Evolutionary conservation across 2,329 filamentous ascomycete genomes (phyloP), one percentile per base, ranked within the genome.

Genomic region (Fonsecaea pugnacius): DNA sequence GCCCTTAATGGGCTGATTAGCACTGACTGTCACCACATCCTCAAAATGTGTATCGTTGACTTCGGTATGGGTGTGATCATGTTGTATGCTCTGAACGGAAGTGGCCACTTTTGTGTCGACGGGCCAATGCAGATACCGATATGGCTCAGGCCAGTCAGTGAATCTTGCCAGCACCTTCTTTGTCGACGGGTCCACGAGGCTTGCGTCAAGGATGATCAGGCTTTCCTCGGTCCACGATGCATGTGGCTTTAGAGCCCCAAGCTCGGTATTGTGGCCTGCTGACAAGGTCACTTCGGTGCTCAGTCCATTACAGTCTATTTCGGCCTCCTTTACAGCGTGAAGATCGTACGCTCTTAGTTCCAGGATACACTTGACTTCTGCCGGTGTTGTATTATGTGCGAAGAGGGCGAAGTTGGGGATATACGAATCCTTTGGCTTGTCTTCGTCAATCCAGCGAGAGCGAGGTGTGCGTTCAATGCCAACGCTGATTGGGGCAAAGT

Each of bases 141-240:
- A 79, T 38, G 84, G 84, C 71, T 86, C 83, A 4, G 84, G 84
- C 84, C 84, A 86, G 72, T 86, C 83, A 3, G 83, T 77, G 67
- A 85, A 83, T 58, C 84, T 77, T 12, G 83, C 80, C 2, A 84
- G 77, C 10, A 85, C 67, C 60, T 79, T 72, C 18, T 77, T 78
- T 46, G 80, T 33, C 77, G 73, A 9, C n/a, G 30, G n/a, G 12
- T 63, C 60, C 7, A 58, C 5, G 2, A 63, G 53, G 8, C 14
- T 51, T 0, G 54, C 54, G 6, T 48, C 35, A 3, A 63, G 60
- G n/a, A 63, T 58, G n/a, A 58, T 43, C 38, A 63, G 40, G n/a
- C 43, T 63, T 24, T 63, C 53, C 18, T 63, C 54, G 16, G 27
- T 63, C 60, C 60, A 63, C 10, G 51, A 56, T 3, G 51, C 18